Conservation (phyloP, 257 asterid species). For the Solanum appendiculatum region DNA sequence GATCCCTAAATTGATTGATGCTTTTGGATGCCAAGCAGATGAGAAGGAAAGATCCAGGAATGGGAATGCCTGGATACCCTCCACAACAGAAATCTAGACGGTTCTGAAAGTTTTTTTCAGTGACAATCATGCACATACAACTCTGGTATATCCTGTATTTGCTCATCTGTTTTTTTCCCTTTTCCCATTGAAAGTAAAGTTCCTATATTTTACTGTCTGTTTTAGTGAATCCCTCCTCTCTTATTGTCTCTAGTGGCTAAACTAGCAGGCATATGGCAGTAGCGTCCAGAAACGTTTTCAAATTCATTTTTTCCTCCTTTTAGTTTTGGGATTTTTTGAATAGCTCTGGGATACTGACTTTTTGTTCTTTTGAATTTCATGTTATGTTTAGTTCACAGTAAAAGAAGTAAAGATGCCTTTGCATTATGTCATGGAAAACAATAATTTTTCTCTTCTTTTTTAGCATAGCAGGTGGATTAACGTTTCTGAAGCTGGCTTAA, state of each 20-base stretch:
- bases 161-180: not conserved
- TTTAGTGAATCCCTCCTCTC: not conserved
- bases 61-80: constrained; percentile 87
- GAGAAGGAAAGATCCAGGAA: constrained; percentile 87
- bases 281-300: not conserved
- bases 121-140: not conserved
- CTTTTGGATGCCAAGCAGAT: constrained; percentile 31
- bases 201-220: not conserved
- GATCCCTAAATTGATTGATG: not conserved
- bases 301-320: not conserved
- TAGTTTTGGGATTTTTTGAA: not conserved
- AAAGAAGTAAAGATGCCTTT: not conserved
- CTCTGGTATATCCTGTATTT: not conserved
- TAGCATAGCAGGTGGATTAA: not conserved
- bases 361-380: not conserved
- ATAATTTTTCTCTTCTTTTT: not conserved
- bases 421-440: not conserved
- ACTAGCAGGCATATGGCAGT: not conserved
- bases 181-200: not conserved
- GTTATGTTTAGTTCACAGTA: not conserved
- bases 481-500: not conserved
- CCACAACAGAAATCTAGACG: constrained; percentile 97
- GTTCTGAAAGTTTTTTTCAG: constrained; percentile 21
- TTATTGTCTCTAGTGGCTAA: not conserved
- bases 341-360: not conserved